Percentiles rank a stretch among this genome's conserved stretches.
Conservation (phyloP, 129 eudicot species). For the Lactuca sativa region DNA sequence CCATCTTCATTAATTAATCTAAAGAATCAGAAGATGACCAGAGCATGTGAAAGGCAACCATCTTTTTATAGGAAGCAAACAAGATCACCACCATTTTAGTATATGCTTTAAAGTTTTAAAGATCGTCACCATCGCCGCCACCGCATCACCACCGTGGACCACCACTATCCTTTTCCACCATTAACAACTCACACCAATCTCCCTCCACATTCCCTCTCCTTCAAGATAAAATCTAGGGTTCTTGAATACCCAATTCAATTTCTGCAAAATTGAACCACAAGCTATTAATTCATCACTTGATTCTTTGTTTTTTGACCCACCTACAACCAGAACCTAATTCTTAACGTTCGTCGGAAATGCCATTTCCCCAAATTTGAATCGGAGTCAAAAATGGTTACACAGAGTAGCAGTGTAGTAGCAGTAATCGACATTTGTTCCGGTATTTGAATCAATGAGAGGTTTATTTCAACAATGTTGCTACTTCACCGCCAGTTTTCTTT, state of each 20-base stretch:
- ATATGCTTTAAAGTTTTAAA: constrained; percentile 15
- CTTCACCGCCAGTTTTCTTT: constrained; percentile 24
- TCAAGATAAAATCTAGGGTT: constrained; percentile 26
- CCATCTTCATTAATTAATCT: constrained; percentile 24
- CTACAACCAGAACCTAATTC: constrained; percentile 18
- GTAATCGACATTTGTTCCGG: neutral
- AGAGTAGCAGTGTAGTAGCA: constrained; percentile 16
- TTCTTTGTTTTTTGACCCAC: neutral
- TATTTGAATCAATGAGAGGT: constrained; percentile 47
- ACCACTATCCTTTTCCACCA: constrained; percentile 33
- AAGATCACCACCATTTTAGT: constrained; percentile 18
- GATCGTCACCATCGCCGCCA: constrained; percentile 24
- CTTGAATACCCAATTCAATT: constrained; percentile 29
- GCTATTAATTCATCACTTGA: constrained; percentile 10
- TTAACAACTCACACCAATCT: constrained; percentile 35
- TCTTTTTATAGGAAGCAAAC: constrained; percentile 33
- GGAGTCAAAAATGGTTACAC: constrained; percentile 18
- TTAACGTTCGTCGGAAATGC: constrained; percentile 11
- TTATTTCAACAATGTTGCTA: constrained; percentile 32
- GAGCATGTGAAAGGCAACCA: constrained; percentile 53
- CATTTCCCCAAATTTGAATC: constrained; percentile 22
- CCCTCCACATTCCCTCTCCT: constrained; percentile 19
- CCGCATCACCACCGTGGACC: constrained; percentile 31
- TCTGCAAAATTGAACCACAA: constrained; percentile 8
- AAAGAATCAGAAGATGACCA: constrained; percentile 27